Percentiles rank a stretch among this genome's conserved stretches.
Evolutionary conservation across 805 yeast species (phyloP).

Genomic region (Starmerella potacharoeniae): DNA sequence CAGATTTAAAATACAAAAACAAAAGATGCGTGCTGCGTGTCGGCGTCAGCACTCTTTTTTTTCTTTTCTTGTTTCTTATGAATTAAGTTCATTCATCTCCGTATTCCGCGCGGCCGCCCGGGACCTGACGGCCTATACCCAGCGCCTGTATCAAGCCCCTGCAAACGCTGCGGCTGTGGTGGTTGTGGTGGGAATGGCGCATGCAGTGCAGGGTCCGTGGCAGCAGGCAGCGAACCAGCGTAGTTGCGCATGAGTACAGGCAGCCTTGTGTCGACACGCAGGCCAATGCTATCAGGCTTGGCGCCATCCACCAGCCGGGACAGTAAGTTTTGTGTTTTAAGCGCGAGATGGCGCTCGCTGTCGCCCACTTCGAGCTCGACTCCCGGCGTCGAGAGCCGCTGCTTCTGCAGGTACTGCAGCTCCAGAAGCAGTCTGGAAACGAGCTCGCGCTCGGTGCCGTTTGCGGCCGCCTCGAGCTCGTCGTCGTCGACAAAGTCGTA

Average conservation of each 20-base stretch:
- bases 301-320: conserved; percentile 34
- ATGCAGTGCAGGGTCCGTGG: conserved; percentile 14
- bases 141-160: background rate
- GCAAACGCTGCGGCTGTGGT: conserved; percentile 9
- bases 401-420: conserved; percentile 40
- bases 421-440: conserved; percentile 36
- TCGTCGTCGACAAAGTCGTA: conserved; percentile 39
- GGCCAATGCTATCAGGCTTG: conserved; percentile 17
- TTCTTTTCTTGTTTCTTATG: too few species aligned
- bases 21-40: background rate
- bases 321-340: conserved; percentile 31
- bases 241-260: conserved; percentile 68
- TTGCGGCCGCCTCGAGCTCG: conserved; percentile 38
- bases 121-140: background rate
- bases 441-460: conserved; percentile 35
- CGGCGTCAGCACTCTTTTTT: too few species aligned
- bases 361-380: conserved; percentile 23
- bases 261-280: conserved; percentile 29
- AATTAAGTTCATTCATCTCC: background rate
- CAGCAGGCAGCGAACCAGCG: conserved; percentile 59
- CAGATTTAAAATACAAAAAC: background rate
- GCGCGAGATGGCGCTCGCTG: conserved; percentile 28
- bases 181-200: conserved; percentile 2
- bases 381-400: conserved; percentile 30
- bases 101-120: background rate